phyloP scores from a whole-genome alignment of 345 rosid genomes.

The Lepidium aucheri region DNA sequence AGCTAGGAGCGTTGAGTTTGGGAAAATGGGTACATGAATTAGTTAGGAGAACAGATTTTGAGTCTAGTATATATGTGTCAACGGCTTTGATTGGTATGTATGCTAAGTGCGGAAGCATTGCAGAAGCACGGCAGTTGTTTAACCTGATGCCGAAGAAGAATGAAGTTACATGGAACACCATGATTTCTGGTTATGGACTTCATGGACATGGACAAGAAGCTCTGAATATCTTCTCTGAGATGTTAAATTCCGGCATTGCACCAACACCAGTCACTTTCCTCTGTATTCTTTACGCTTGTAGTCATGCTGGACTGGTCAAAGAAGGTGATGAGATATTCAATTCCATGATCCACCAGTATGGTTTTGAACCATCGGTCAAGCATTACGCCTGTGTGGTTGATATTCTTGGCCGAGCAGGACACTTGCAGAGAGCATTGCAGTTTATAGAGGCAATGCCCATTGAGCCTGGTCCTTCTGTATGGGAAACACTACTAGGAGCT shows the following conservation, averaged over 20 bases:
- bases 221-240: slow-evolving; percentile 43
- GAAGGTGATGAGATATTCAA: slow-evolving; percentile 59
- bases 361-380: slow-evolving; percentile 53
- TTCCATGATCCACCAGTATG: slow-evolving; percentile 46
- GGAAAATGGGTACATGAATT: slow-evolving; percentile 66
- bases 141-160: slow-evolving; percentile 50
- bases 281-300: slow-evolving; percentile 66
- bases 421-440: slow-evolving; percentile 50
- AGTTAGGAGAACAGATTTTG: slow-evolving; percentile 40
- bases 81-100: slow-evolving; percentile 80
- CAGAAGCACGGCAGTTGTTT: slow-evolving; percentile 53
- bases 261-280: slow-evolving; percentile 68
- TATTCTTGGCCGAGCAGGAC: slow-evolving; percentile 74
- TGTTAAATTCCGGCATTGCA: slow-evolving; percentile 38
- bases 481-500: slow-evolving; percentile 73
- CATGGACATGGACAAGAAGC: slow-evolving; percentile 78
- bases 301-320: slow-evolving; percentile 70
- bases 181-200: slow-evolving; percentile 77
- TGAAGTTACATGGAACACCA: slow-evolving; percentile 80
- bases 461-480: slow-evolving; percentile 57
- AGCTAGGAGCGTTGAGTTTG: slow-evolving; percentile 59
- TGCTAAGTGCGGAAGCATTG: slow-evolving; percentile 73
- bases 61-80: slow-evolving; percentile 54
- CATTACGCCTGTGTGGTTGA: slow-evolving; percentile 85
- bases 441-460: slow-evolving; percentile 52